phyloP scores from a whole-genome alignment of 2,329 filamentous ascomycete genomes.

The Sclerotiophoma versabilis region DNA sequence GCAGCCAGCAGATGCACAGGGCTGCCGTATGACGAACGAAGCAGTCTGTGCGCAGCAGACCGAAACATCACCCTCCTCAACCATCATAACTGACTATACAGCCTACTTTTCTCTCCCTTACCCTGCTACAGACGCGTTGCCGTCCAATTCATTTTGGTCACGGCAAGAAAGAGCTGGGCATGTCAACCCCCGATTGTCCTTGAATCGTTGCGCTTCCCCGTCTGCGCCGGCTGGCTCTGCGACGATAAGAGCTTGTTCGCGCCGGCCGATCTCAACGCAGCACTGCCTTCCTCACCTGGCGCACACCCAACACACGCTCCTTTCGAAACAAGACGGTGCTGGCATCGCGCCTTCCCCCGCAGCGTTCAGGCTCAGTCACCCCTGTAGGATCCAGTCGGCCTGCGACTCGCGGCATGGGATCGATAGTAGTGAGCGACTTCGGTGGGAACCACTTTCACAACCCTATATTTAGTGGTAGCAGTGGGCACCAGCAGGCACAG shows the following conservation, averaged over 20 bases:
- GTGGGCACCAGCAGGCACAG: conserved; percentile 52
- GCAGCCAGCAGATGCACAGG: conserved; percentile 19
- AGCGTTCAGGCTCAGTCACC: conserved; percentile 3
- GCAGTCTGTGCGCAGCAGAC: conserved; percentile 34
- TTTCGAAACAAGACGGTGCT: conserved; percentile 19
- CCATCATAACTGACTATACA: conserved; percentile 28
- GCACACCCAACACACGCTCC: conserved; percentile 23
- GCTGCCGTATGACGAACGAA: conserved; percentile 29
- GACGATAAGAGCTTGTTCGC: conserved; percentile 36
- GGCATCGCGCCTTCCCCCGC: conserved; percentile 23
- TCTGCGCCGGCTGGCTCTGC: conserved; percentile 24
- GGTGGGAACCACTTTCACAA: conserved; percentile 76
- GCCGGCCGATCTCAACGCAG: conserved; percentile 21
- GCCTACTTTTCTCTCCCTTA: conserved; percentile 18
- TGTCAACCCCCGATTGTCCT: conserved; percentile 21
- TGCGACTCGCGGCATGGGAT: conserved; percentile 63
- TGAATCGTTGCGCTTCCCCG: conserved; percentile 22
- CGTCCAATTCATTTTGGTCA: conserved; percentile 56
- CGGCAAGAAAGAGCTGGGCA: conserved; percentile 44
- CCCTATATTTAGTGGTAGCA: conserved; percentile 67
- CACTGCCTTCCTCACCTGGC: conserved; percentile 23
- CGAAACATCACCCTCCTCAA: conserved; percentile 34
- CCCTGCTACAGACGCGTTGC: conserved; percentile 34
- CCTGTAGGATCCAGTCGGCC: conserved; percentile 14
- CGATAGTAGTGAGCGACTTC: conserved; percentile 70